These are phyloP conservation scores for Porpolomopsis calyptriformis DNA, from an alignment of 768 basidiomycete species.

Conservation along the genomic window DNA sequence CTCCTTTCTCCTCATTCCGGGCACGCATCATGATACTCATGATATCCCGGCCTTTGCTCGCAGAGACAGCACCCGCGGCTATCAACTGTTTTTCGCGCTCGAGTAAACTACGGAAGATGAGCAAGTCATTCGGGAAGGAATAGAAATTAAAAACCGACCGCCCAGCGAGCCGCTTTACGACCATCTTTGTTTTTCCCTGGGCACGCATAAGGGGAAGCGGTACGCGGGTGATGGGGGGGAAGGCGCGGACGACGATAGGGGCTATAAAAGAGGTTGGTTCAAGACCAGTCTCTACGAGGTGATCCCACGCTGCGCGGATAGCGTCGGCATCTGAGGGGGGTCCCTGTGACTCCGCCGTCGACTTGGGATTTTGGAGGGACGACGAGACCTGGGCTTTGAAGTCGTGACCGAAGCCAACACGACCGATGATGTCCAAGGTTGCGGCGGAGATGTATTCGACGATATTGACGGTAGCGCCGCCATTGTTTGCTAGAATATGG, in stretches of 20 bases:
- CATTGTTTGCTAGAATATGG: conserved; percentile 13
- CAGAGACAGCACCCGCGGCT: not conserved
- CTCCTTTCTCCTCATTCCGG: conserved; percentile 7
- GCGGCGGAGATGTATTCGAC: conserved; percentile 14
- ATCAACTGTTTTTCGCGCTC: conserved; percentile 10
- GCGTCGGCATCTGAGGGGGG: conserved; percentile 13
- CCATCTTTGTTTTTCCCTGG: conserved; percentile 18
- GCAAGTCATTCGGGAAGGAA: not conserved
- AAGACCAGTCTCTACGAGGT: conserved; percentile 14
- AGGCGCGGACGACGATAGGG: conserved; percentile 19
- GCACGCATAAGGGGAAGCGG: conserved; percentile 18
- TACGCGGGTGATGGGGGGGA: conserved; percentile 17
- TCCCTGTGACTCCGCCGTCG: conserved; percentile 3
- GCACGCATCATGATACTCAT: conserved; percentile 16
- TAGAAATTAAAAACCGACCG: not conserved
- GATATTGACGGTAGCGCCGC: conserved; percentile 14
- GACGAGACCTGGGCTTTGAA: conserved; percentile 18
- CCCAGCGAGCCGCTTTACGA: conserved; percentile 16
- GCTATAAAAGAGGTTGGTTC: conserved; percentile 17
- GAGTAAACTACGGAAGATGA: conserved; percentile 9
- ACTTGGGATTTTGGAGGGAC: not conserved
- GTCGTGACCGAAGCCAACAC: conserved; percentile 32
- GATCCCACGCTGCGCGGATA: conserved; percentile 17
- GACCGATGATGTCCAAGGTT: conserved; percentile 22
- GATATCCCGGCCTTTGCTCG: conserved; percentile 15